phyloP scores from a whole-genome alignment of 208 protist species.

The Crithidia bombi region DNA sequence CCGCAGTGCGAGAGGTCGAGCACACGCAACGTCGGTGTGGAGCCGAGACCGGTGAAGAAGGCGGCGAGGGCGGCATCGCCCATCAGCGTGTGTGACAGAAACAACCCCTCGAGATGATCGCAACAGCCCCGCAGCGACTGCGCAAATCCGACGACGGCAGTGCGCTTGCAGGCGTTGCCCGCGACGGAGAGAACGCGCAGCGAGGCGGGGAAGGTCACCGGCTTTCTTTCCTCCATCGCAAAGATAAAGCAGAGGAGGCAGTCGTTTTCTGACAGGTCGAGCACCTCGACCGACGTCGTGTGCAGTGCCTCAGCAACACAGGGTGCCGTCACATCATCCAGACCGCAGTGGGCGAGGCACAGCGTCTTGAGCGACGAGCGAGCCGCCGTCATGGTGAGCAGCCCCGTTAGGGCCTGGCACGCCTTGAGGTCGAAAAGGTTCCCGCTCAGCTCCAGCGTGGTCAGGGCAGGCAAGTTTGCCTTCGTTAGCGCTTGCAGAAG shows the following conservation, averaged over 20 bases:
- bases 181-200: constrained; percentile 49
- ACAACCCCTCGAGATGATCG: constrained; percentile 48
- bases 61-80: constrained; percentile 38
- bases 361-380: constrained; percentile 23
- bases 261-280: constrained; percentile 54
- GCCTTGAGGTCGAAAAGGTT: constrained; percentile 22
- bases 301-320: constrained; percentile 26
- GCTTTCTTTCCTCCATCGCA: constrained; percentile 3
- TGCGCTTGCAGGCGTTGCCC: constrained; percentile 44
- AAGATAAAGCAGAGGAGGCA: constrained; percentile 44
- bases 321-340: constrained; percentile 18
- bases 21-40: constrained; percentile 38
- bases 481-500: constrained; percentile 11
- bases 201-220: constrained; percentile 39
- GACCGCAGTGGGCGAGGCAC: constrained; percentile 24
- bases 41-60: constrained; percentile 27
- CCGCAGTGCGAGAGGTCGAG: constrained; percentile 57
- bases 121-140: constrained; percentile 33
- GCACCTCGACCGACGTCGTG: constrained; percentile 22
- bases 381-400: constrained; percentile 17
- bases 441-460: constrained; percentile 24
- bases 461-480: constrained; percentile 8
- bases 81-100: constrained; percentile 43
- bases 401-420: constrained; percentile 9
- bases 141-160: constrained; percentile 36